Base-by-base conservation (phyloP, 1,284 basidiomycete genomes). In the Ustilago sp. region DNA sequence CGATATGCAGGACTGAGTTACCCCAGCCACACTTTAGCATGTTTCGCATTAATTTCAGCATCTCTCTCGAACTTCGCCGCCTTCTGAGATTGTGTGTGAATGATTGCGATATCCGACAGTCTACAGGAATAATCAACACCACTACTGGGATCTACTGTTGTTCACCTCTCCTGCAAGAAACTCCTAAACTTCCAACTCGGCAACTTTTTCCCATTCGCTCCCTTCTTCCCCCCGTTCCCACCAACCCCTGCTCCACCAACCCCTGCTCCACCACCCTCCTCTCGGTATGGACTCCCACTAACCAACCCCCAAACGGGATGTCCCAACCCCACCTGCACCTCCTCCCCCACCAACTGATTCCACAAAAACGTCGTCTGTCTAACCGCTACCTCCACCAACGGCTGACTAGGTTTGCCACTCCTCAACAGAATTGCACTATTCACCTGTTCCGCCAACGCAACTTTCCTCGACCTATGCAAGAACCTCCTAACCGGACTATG, bases 391-490 rank as follows among this genome's bases (percentile, higher is more conserved):
- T 83, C 82, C 53, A 83, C 73, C 39, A 83, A 51, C 9, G 82
- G 82, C 55, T 83, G 82, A 36, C 78, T 80, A 23, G 81, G 74
- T 31, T 69, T 68, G 8, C 82, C 82, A 13, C 70, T 76, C 9
- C 80, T 68, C 23, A 63, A 59, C 48, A 95, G 86, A 58, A 95
- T 93, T 11, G 94, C 94, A 55, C 90, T 90, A 77, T 95, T 93
- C 60, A 96, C 91, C 86, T 94, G 93, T 67, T 93, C 92, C 1
- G 94, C 94, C 6, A 95, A 89, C 7, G 90, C 90, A 77, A 92
- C 91, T 60, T 94, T 89, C 66, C 93, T 88, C 65, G 90, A 90
- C 83, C 91, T 90, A 58, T 89, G 89, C 67, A 95, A 86, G 84
- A 94, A 94, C 57, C 88, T 89, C 15, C 90, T 88, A 74, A 93